Base-by-base conservation (phyloP, 2,329 filamentous ascomycete genomes). In the Xylaria arbuscula region DNA sequence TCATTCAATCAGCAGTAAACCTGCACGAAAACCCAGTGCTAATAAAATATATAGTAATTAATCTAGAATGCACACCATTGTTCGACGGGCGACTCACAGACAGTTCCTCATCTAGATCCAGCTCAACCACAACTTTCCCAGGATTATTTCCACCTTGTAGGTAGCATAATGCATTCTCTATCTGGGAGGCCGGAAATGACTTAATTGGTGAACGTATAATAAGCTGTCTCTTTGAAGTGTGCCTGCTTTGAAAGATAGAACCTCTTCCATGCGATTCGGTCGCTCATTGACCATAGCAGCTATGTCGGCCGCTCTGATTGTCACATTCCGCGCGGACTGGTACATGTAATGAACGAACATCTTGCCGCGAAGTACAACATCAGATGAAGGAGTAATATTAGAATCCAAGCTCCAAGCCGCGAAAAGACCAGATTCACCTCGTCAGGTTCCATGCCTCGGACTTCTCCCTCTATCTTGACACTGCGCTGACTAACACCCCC, bases 281-380 rank as follows among this genome's bases (percentile, higher is more conserved):
- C 38, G 34, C 4, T 59, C 34, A 7, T 19, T 11, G 6, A 8
- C 54, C 55, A 59, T 59, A 2, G 13, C 45, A 13, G 8, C 3
- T 1, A 75, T 56, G 58, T 76, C 74, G 3, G 73, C 62, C 1
- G 71, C 70, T 1, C 67, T 69, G 42, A 72, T 75, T 40, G 66
- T 67, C 10, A 74, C 69, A 32, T 75, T 75, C 48, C 57, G 66
- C 2, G 76, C 76, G 50, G 83, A 83, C 0, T 76, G 74, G 1
- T 72, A 66, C 80, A 83, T 83, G 7, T 79, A 76, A 28, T 28
- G 28, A 28, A 28, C 28, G 28, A 5, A 28, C 28, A 28, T 3
- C 28, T 28, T 28, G 28, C 28, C 28, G 28, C 28, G 5, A 5
- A 28, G 5, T 28, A 5, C 28, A 28, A 28, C 28, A 28, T 5